Evolutionary conservation across 306 rosid genomes (phyloP).

Genomic region (Mimosa pudica): DNA sequence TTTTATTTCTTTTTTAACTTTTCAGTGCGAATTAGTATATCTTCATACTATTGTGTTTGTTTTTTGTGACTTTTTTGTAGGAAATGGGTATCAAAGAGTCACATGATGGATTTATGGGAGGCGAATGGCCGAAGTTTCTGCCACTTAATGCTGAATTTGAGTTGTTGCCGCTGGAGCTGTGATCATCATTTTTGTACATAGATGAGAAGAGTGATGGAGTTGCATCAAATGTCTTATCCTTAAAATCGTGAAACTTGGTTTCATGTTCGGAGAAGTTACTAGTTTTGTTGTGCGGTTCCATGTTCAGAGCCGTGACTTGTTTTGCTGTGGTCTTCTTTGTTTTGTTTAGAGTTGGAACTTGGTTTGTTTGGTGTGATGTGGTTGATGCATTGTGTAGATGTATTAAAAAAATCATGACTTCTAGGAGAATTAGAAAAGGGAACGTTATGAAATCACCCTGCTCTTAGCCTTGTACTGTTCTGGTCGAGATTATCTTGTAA

Average conservation of each 20-base stretch:
- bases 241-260: constrained; percentile 32
- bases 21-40: constrained; percentile 43
- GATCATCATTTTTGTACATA: constrained; percentile 40
- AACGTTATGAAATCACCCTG: neutral
- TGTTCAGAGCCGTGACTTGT: constrained; percentile 35
- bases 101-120: constrained; percentile 31
- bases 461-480: neutral
- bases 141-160: constrained; percentile 28
- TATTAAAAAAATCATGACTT: constrained; percentile 9
- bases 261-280: constrained; percentile 34
- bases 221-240: constrained; percentile 27
- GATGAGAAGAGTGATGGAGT: constrained; percentile 35
- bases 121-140: constrained; percentile 24
- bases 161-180: constrained; percentile 24
- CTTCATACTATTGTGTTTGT: constrained; percentile 60
- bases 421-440: constrained; percentile 24
- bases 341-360: constrained; percentile 35
- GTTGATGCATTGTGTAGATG: constrained; percentile 38
- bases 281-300: constrained; percentile 17
- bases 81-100: constrained; percentile 46
- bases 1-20: constrained; percentile 9
- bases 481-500: constrained; percentile 17
- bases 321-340: constrained; percentile 17
- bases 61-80: constrained; percentile 49
- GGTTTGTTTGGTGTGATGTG: constrained; percentile 29